Conservation (phyloP, 2,329 filamentous ascomycete genomes). For the Colletotrichum sp. region DNA sequence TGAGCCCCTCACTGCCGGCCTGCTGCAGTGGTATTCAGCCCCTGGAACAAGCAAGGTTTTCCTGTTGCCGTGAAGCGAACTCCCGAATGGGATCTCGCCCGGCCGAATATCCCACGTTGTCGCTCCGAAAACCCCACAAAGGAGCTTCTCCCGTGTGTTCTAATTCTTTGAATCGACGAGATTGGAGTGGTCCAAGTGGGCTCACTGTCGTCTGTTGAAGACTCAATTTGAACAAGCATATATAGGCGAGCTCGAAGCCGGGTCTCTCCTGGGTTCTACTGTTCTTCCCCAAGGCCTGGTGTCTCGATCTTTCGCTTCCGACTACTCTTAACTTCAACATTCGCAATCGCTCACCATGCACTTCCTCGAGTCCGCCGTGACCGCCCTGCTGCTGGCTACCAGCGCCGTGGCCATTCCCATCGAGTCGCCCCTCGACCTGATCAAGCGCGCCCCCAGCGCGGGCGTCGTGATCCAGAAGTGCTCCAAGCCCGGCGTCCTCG, state of each 20-base stretch:
- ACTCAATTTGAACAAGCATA: background rate
- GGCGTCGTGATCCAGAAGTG: conserved; percentile 52
- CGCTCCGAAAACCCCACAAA: background rate
- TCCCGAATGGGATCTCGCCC: background rate
- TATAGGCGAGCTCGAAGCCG: background rate
- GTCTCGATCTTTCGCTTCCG: background rate
- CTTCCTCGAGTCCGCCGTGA: conserved; percentile 25
- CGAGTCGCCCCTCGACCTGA: conserved; percentile 40
- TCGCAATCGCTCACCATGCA: conserved; percentile 26
- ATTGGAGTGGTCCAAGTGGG: conserved; percentile 14
- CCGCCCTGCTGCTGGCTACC: conserved; percentile 29
- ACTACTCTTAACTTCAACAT: background rate
- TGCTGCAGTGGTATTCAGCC: background rate
- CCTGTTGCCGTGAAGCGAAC: background rate
- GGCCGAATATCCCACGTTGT: background rate
- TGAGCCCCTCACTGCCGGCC: conserved; percentile 1
- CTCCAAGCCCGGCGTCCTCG: conserved; percentile 47
- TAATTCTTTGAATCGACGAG: background rate
- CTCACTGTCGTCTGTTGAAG: background rate
- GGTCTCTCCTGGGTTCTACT: background rate
- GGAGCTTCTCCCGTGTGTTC: background rate
- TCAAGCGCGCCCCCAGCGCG: conserved; percentile 43
- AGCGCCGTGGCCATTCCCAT: conserved; percentile 34
- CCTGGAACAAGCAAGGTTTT: background rate
- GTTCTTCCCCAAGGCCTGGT: background rate